These are phyloP conservation scores for Stentor coeruleus DNA, from an alignment of 73 alveolate species.

Conservation along the genomic window DNA sequence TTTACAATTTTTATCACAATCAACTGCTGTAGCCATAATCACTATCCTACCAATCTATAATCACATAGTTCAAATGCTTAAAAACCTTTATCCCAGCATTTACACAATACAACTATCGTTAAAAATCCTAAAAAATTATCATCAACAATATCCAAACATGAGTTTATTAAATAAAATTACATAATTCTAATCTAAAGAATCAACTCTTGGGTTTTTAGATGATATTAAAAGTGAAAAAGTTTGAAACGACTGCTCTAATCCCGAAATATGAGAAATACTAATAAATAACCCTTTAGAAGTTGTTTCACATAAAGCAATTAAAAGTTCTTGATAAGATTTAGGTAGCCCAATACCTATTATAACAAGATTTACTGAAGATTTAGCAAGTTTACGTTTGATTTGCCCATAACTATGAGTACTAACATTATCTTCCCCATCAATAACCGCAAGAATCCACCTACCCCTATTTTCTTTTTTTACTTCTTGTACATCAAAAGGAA, in stretches of 20 bases:
- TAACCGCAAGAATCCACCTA: background rate
- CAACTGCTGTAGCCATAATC: too few species aligned
- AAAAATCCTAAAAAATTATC: too few species aligned
- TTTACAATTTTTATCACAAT: too few species aligned
- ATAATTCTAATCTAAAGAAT: constrained; percentile 1
- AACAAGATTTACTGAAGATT: background rate
- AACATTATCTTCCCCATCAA: constrained; percentile 16
- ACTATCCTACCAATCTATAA: too few species aligned
- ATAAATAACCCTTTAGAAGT: constrained; percentile 12
- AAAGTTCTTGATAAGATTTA: background rate
- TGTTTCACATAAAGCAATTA: background rate
- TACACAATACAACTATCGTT: too few species aligned
- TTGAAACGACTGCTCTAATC: background rate
- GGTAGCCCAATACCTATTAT: background rate
- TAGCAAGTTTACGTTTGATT: background rate
- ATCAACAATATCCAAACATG: too few species aligned
- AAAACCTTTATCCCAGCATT: too few species aligned
- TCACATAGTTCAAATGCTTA: too few species aligned
- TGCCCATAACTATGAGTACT: background rate
- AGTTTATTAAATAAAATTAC: background rate
- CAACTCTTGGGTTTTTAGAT: background rate
- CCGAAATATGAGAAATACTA: background rate
- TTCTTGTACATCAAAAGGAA: background rate
- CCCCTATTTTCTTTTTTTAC: background rate
- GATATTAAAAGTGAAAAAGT: background rate